phyloP scores from a whole-genome alignment of 1,139 yeast genomes.

The Hemisphaericaspora xylanilytica region DNA sequence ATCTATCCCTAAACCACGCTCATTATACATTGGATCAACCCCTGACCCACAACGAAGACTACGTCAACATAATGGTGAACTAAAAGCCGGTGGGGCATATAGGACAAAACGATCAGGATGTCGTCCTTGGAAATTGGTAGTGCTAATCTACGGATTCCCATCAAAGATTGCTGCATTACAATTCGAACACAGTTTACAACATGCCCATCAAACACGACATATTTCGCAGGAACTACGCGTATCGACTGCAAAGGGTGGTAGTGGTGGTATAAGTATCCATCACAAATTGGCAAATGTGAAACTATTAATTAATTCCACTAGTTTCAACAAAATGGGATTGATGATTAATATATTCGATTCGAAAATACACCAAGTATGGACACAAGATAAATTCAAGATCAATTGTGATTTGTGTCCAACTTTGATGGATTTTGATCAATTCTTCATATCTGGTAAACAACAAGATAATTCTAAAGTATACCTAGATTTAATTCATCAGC shows the following conservation, averaged over 20 bases:
- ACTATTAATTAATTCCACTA: slow-evolving; percentile 38
- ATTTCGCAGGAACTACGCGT: slow-evolving; percentile 32
- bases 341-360: slow-evolving; percentile 38
- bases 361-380: slow-evolving; percentile 26
- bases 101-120: slow-evolving; percentile 53
- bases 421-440: slow-evolving; percentile 14
- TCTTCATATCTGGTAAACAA: slow-evolving; percentile 5
- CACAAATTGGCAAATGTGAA: slow-evolving; percentile 52
- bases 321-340: slow-evolving; percentile 43
- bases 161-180: slow-evolving; percentile 69
- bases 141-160: slow-evolving; percentile 69
- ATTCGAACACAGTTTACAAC: slow-evolving; percentile 80
- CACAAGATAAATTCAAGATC: slow-evolving; percentile 27
- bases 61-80: slow-evolving; percentile 74
- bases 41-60: slow-evolving; percentile 68
- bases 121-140: slow-evolving; percentile 72
- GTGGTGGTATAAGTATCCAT: slow-evolving; percentile 39
- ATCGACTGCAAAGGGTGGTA: slow-evolving; percentile 15
- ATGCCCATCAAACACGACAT: slow-evolving; percentile 62
- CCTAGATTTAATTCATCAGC: not conserved
- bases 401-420: slow-evolving; percentile 10
- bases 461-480: not conserved
- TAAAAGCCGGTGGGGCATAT: slow-evolving; percentile 63
- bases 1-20: slow-evolving; percentile 51
- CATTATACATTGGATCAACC: slow-evolving; percentile 75